Base-by-base conservation (phyloP, 495 filamentous ascomycete species). In the Lepraria neglecta region DNA sequence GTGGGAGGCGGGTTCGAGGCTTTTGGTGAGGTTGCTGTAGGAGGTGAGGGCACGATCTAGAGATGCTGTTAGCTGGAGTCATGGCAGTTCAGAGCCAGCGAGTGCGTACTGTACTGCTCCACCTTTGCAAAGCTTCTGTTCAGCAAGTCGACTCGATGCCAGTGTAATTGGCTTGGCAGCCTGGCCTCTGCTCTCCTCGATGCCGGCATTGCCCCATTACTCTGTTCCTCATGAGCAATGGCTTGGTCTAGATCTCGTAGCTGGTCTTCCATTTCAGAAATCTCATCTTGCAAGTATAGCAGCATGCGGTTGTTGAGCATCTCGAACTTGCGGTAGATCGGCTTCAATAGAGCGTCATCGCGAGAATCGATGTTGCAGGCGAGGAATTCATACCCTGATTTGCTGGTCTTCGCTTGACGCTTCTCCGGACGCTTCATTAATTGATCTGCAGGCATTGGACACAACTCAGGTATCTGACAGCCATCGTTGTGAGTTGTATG, bases 261-360 rank as follows among this genome's bases (percentile, higher is more conserved):
- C 44, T 90, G 83, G 65, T 88, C 85, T 67, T 92, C 89, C 55
- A 94, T 76, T 56, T 92, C 87, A 2, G 82, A 78, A 44, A 95
- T 83, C 69, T 95, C 90, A 68, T 94, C 89, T 73, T 95, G 92
- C 1, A 97, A 81, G 67, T 94, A 84, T 3, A 97, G 77, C 3
- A 97, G 78, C 14, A 95, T 76, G 19, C 92, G 86, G 69, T 95
- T 90, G 67, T 96, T 95, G 5, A 96, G 74, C 10, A 81, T 78
- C 68, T 88, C 87, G 67, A 97, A 97, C 61, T 87, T 87, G 42
- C 91, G 85, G 72, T 95, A 96, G 17, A 97, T 81, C 7, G 89
- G 89, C 11, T 78, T 80, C 35, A 87, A 77, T 3, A 68, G 64
- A 3, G 64, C 65, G 33, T 75, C 73, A 12, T 71, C 68, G 24